phyloP scores from a whole-genome alignment of 306 rosid species.

The Pterocarpus macrocarpus region DNA sequence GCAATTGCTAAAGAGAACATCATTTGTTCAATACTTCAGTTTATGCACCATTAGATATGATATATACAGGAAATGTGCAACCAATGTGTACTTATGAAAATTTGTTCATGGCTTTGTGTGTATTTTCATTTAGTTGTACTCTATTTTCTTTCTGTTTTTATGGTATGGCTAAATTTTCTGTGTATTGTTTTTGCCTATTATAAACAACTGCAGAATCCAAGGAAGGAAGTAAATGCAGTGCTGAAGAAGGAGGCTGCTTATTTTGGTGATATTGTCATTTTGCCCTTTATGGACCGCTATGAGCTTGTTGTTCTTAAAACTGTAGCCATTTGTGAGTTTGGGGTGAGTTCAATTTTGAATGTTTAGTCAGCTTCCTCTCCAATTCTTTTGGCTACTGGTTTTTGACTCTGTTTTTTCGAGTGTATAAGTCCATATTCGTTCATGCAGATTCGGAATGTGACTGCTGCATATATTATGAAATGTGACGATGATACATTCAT shows the following conservation, averaged over 20 bases:
- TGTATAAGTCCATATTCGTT: conserved; percentile 39
- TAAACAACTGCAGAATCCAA: conserved; percentile 72
- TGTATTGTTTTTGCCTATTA: conserved; percentile 22
- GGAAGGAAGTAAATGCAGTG: conserved; percentile 88
- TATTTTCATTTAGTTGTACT: conserved; percentile 16
- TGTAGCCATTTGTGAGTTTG: conserved; percentile 90
- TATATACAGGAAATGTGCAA: conserved; percentile 10
- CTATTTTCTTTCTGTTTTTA: conserved; percentile 18
- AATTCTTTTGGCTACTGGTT: conserved; percentile 14
- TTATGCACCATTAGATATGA: neutral
- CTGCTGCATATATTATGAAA: conserved; percentile 85
- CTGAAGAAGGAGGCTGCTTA: conserved; percentile 89
- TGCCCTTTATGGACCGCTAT: conserved; percentile 94
- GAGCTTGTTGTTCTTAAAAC: conserved; percentile 95
- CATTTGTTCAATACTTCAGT: neutral
- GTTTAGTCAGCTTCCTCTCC: conserved; percentile 1
- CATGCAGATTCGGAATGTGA: conserved; percentile 76
- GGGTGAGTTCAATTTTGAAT: conserved; percentile 60
- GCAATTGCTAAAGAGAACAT: conserved; percentile 8
- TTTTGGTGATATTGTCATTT: conserved; percentile 87
- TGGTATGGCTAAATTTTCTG: conserved; percentile 43
- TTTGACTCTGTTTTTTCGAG: conserved; percentile 15
- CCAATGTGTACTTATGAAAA: conserved; percentile 12
- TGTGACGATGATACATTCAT: conserved; percentile 89
- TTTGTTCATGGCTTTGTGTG: conserved; percentile 13